Percentiles rank a stretch among this genome's conserved stretches.
phyloP scores from a whole-genome alignment of 1,284 basidiomycete genomes.

The Moesziomyces sp. region DNA sequence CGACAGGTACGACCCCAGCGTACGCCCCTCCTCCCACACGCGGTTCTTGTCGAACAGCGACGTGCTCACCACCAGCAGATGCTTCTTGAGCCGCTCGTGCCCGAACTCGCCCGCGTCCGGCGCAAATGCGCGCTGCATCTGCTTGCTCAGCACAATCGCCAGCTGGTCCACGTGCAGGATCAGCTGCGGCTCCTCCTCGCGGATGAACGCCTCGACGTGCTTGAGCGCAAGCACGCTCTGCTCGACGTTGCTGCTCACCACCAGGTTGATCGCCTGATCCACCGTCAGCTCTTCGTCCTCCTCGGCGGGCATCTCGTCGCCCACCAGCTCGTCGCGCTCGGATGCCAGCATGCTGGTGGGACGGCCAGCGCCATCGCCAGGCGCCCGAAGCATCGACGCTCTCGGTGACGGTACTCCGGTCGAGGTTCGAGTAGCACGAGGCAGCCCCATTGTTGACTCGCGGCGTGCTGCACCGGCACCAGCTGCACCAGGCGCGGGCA shows the following conservation, averaged over 20 bases:
- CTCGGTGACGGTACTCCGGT: conserved; percentile 23
- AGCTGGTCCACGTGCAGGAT: conserved; percentile 72
- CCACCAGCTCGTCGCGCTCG: conserved; percentile 27
- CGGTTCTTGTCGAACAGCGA: conserved; percentile 55
- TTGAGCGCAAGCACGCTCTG: conserved; percentile 94
- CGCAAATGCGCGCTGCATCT: conserved; percentile 50
- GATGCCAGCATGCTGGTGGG: conserved; percentile 8
- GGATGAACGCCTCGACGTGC: conserved; percentile 70
- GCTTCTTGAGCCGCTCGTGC: conserved; percentile 57
- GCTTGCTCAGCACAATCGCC: conserved; percentile 64
- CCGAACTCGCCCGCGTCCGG: conserved; percentile 19
- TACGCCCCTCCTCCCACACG: conserved; percentile 49
- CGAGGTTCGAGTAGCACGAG: conserved; percentile 20
- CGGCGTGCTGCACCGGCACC: conserved; percentile 21
- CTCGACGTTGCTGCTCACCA: conserved; percentile 83
- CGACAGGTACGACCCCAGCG: conserved; percentile 55
- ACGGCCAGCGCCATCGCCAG: conserved; percentile 7
- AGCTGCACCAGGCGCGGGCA: conserved; percentile 35
- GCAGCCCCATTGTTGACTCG: conserved; percentile 42
- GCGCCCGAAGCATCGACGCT: conserved; percentile 21
- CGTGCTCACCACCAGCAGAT: conserved; percentile 54
- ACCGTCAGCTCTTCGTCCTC: conserved; percentile 48
- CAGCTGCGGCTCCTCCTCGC: conserved; percentile 43
- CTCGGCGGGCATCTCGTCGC: conserved; percentile 39
- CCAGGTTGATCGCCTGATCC: conserved; percentile 68